Base-by-base conservation (phyloP, 148 eudicot species). In the Dianthus caryophyllus region DNA sequence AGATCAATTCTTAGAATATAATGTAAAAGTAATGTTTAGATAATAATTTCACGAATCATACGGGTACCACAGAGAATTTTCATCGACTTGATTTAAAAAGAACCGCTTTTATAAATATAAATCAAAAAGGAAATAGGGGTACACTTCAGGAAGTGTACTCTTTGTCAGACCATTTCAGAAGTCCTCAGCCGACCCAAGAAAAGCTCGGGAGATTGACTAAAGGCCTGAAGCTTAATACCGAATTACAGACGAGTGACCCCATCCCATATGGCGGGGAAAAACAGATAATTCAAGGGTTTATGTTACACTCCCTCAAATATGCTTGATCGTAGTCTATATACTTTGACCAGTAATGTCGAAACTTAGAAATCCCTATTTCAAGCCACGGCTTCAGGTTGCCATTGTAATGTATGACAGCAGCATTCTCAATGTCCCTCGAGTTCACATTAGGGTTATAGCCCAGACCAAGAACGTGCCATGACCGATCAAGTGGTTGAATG, bases 381-480 rank as follows among this genome's bases (percentile, higher is more conserved):
- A 90, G 91, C 97, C 97, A 90, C 6, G 97, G 97, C 80, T 90
- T 90, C 79, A 90, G 79, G 84, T 90, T 90, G 31, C 97, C 94
- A 72, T 90, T 90, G 70, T 87, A 90, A 71, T 90, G 94, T 54
- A 90, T 63, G 30, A 90, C 97, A 13, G 89, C 85, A 33, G 87
- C 94, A 56, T 72, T 79, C 44, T 85, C 90, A 38, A 90, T 85
- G 8, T 87, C 90, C 79, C 76, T 90, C 59, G 73, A 72, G 80
- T 77, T 75, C 16, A 90, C 81, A 76, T 77, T 84, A 6, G 94
- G 89, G 72, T 90, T 83, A 73, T 87, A 90, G 44, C 97, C 94
- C 43, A 90, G 87, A 33, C 97, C 97, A 29, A 90, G 81, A 18
- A 85, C 87, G 70, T 90, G 97, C 97, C 97, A 90, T 27, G 73